Evolutionary conservation across 352 stramenopile genomes (phyloP).

Genomic region (Pythium aristosporum): DNA sequence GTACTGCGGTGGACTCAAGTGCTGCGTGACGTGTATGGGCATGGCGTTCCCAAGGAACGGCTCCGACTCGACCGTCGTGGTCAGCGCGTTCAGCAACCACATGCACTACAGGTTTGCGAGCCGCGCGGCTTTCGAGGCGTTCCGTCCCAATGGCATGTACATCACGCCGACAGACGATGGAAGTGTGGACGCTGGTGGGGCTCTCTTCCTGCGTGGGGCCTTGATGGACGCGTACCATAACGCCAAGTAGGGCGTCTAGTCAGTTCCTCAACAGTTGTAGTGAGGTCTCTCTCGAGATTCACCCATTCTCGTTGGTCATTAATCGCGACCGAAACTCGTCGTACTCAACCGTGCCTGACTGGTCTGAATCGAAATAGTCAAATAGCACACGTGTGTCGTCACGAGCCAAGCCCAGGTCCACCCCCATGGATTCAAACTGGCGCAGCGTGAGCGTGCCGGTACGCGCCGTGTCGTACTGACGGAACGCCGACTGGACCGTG

Average conservation of each 20-base stretch:
- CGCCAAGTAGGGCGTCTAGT: too few species aligned
- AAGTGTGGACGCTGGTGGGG: background rate
- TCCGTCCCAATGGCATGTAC: background rate
- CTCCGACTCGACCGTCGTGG: slow-evolving; percentile 1
- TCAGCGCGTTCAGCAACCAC: slow-evolving; percentile 20
- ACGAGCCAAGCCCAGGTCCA: slow-evolving; percentile 25
- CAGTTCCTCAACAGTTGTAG: too few species aligned
- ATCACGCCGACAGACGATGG: background rate
- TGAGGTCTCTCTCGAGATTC: background rate
- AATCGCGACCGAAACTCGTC: slow-evolving; percentile 37
- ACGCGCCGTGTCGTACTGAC: slow-evolving; percentile 46
- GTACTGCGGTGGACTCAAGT: slow-evolving; percentile 54
- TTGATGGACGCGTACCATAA: background rate
- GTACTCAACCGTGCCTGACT: slow-evolving; percentile 54
- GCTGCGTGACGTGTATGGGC: slow-evolving; percentile 49
- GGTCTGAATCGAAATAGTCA: slow-evolving; percentile 25
- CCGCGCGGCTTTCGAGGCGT: background rate
- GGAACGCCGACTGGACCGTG: slow-evolving; percentile 53
- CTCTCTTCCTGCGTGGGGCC: background rate
- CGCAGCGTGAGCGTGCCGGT: slow-evolving; percentile 34
- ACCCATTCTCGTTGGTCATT: background rate
- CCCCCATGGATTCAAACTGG: slow-evolving; percentile 50
- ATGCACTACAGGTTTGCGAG: slow-evolving; percentile 4
- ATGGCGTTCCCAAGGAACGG: slow-evolving; percentile 1
- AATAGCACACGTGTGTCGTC: background rate